phyloP scores from a whole-genome alignment of 2,329 filamentous ascomycete species.

The Cladophialophora psammophila region DNA sequence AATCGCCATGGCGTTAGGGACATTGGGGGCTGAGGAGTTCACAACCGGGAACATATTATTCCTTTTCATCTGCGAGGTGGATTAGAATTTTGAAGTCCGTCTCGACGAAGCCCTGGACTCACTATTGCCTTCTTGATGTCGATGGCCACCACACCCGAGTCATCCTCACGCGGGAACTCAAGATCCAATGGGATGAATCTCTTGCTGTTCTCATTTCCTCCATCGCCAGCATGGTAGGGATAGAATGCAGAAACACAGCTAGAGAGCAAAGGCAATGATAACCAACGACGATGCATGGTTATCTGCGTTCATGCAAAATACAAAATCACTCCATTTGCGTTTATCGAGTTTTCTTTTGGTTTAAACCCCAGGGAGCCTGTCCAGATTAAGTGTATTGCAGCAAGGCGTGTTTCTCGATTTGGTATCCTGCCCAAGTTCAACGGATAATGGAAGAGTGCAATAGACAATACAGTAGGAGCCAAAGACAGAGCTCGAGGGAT shows the following conservation, averaged over 20 bases:
- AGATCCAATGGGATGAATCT: constrained; percentile 47
- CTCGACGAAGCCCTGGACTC: background rate
- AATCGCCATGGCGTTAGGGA: constrained; percentile 58
- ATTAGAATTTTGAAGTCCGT: background rate
- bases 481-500: constrained; percentile 25
- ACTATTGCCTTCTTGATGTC: constrained; percentile 49
- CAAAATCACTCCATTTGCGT: constrained; percentile 7
- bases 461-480: constrained; percentile 10
- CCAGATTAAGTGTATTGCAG: constrained; percentile 24
- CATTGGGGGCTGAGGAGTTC: constrained; percentile 48
- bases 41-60: constrained; percentile 59
- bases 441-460: constrained; percentile 17
- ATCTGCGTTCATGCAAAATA: background rate
- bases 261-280: constrained; percentile 37
- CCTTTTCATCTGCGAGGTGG: constrained; percentile 46
- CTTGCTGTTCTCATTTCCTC: constrained; percentile 35
- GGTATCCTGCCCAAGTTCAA: constrained; percentile 32
- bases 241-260: constrained; percentile 51
- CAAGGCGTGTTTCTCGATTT: constrained; percentile 16
- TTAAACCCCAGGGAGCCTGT: constrained; percentile 29
- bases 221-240: constrained; percentile 46
- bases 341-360: background rate
- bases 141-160: constrained; percentile 44
- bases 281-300: constrained; percentile 40
- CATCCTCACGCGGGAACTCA: constrained; percentile 35